Percentiles rank a stretch among this genome's conserved stretches.
phyloP scores from a whole-genome alignment of 495 filamentous ascomycete genomes.

The Neurospora pannonica region DNA sequence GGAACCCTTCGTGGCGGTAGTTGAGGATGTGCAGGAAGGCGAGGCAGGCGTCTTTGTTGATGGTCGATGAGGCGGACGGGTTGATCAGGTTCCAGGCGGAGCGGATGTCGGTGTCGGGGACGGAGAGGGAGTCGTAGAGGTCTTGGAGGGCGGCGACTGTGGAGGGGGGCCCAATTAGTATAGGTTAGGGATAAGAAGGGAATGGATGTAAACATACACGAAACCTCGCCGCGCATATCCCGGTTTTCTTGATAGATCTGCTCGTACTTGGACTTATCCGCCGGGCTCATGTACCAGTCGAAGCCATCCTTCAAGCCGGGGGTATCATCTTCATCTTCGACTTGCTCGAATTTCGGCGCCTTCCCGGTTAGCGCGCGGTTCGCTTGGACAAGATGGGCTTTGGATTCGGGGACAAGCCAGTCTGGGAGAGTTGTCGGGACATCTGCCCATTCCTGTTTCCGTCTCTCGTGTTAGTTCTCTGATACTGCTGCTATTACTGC shows the following conservation, averaged over 20 bases:
- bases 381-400: slow-evolving; percentile 90
- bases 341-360: slow-evolving; percentile 69
- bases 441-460: slow-evolving; percentile 68
- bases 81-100: slow-evolving; percentile 97
- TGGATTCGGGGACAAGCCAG: slow-evolving; percentile 94
- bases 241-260: slow-evolving; percentile 88
- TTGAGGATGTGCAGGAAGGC: slow-evolving; percentile 96
- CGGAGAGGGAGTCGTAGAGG: slow-evolving; percentile 83
- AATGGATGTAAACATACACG: slow-evolving; percentile 46
- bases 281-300: slow-evolving; percentile 97
- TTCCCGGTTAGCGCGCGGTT: slow-evolving; percentile 67
- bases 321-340: slow-evolving; percentile 65
- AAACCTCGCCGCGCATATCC: slow-evolving; percentile 73
- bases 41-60: slow-evolving; percentile 89
- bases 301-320: slow-evolving; percentile 88
- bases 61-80: slow-evolving; percentile 62
- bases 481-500: not conserved
- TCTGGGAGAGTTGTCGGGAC: slow-evolving; percentile 78
- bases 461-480: slow-evolving; percentile 1
- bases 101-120: slow-evolving; percentile 89
- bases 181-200: not conserved
- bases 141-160: slow-evolving; percentile 70
- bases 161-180: slow-evolving; percentile 1
- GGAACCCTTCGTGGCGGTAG: slow-evolving; percentile 86
- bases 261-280: slow-evolving; percentile 85